Evolutionary conservation across 1,139 yeast species (phyloP), one percentile per base, ranked within the genome.

Genomic region (Zygosaccharomyces sapae): DNA sequence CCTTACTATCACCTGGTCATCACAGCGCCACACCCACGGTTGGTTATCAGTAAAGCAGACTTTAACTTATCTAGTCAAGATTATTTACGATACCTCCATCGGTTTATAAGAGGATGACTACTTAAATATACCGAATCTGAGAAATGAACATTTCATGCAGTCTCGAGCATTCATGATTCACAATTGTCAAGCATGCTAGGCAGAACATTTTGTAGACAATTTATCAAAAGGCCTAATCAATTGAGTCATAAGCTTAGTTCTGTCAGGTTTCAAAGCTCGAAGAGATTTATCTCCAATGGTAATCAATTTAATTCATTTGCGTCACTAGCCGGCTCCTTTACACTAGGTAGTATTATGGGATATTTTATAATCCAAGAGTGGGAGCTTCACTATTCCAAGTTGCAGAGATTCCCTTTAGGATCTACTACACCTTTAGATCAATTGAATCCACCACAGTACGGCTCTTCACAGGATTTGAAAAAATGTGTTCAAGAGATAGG

Each of bases 401-500:
- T 46, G 24, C 53, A 51, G 30, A 25, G 46, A 6, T 54, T 60
- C 47, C 64, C 67, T 4, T 41, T 51, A 7, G 33, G 50, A 5
- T 68, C 71, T 1, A 67, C 67, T n/a, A 70, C 74, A 4, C 63
- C 63, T 41, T 57, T 71, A 5, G 37, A 55, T 0, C 66, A 63
- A n/a, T 51, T 72, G 2, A 48, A 54, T 6, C 49, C 71, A 0
- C 75, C 74, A 3, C 54, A 54, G 31, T 77, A 77, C 53, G 80
- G 79, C 25, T 63, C 70, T 1, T 60, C 66, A 24, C 58, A 61
- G 16, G 79, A 74, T 47, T 64, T 75, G 41, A 48, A 52, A n/a
- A 51, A 54, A 30, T 83, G 83, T 0, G 63, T 78, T 35, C 67
- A 67, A 0, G 80, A 76, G 55, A 63, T 81, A 42, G 56, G 59